Conservation (phyloP, 1,139 yeast genomes). For the Protomyces gravidus region DNA sequence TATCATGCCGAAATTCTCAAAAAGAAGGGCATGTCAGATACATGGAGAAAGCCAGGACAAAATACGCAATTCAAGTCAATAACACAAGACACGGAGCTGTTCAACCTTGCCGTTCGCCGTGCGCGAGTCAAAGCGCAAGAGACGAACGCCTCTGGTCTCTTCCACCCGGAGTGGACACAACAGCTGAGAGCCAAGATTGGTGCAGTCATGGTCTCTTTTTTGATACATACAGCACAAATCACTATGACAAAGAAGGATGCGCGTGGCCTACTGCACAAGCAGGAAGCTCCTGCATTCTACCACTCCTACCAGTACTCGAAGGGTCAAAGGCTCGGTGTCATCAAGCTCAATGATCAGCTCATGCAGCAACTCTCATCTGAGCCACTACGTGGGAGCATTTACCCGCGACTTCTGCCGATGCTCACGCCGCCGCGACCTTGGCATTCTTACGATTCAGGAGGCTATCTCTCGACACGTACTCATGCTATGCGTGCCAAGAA, state of each 20-base stretch:
- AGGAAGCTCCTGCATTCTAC: constrained; percentile 83
- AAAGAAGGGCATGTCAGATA: constrained; percentile 46
- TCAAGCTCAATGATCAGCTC: constrained; percentile 68
- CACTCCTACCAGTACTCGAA: constrained; percentile 77
- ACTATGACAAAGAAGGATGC: constrained; percentile 78
- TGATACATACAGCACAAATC: constrained; percentile 78
- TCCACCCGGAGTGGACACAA: constrained; percentile 55
- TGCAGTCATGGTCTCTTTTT: constrained; percentile 65
- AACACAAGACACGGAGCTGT: constrained; percentile 40
- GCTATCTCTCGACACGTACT: constrained; percentile 63
- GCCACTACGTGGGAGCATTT: constrained; percentile 60
- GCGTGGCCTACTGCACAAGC: constrained; percentile 60
- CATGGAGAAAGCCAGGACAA: constrained; percentile 40
- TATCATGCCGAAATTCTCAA: constrained; percentile 53
- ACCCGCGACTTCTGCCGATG: constrained; percentile 93
- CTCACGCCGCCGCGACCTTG: constrained; percentile 82
- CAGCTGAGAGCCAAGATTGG: constrained; percentile 75
- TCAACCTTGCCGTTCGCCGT: constrained; percentile 40
- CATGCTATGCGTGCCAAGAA: constrained; percentile 71
- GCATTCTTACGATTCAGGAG: constrained; percentile 77
- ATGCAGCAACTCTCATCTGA: constrained; percentile 65
- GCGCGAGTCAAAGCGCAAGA: constrained; percentile 36
- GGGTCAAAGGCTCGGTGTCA: constrained; percentile 77
- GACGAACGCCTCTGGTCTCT: constrained; percentile 28
- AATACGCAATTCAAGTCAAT: constrained; percentile 30